phyloP scores from a whole-genome alignment of 768 basidiomycete genomes.

The Lentinula boryana region DNA sequence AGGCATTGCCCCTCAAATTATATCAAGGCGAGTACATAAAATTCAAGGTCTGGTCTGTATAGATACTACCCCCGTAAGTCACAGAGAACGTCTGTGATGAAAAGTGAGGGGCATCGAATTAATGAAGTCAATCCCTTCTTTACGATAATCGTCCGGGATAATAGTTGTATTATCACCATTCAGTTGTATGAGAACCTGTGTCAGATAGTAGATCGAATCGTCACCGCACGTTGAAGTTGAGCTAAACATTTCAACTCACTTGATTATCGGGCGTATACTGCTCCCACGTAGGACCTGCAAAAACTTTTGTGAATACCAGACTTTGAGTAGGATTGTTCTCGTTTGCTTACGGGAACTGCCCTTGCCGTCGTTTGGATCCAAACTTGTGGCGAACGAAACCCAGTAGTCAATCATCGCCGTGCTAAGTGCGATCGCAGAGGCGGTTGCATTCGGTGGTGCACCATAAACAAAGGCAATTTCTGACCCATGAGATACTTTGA shows the following conservation, averaged over 20 bases:
- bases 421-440: constrained; percentile 21
- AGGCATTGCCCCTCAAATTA: too few relatives aligned
- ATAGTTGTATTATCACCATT: constrained; percentile 27
- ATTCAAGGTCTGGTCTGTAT: too few relatives aligned
- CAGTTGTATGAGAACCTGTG: constrained; percentile 27
- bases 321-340: not conserved
- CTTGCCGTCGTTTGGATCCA: constrained; percentile 37
- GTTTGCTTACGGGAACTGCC: constrained; percentile 24
- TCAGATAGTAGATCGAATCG: not conserved
- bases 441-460: constrained; percentile 7
- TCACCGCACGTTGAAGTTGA: not conserved
- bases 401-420: constrained; percentile 36
- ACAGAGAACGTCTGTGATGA: constrained; percentile 7
- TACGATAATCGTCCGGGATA: constrained; percentile 31
- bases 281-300: constrained; percentile 22
- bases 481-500: constrained; percentile 22
- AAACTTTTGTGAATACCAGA: not conserved
- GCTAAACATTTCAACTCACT: constrained; percentile 9
- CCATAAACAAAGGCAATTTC: constrained; percentile 28
- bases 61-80: too few relatives aligned
- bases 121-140: constrained; percentile 30
- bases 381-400: constrained; percentile 38
- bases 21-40: too few relatives aligned
- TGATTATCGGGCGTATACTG: constrained; percentile 22
- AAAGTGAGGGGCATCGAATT: constrained; percentile 22